Base-by-base conservation (phyloP, 1,139 yeast genomes). In the Magnusiomyces clavatus region DNA sequence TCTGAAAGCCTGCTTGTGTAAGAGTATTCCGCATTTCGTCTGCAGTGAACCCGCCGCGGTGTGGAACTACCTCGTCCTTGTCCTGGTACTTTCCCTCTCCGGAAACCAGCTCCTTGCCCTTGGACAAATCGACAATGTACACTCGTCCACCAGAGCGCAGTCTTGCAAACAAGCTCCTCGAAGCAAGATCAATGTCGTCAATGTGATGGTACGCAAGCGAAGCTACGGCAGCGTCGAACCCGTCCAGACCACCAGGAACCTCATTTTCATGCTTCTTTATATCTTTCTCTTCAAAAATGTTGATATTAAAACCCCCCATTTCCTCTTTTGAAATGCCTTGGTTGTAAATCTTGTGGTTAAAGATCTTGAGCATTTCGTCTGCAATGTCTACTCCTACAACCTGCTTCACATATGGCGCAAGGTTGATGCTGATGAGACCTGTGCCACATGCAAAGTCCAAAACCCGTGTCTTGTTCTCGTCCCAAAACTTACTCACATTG, bases 391-490 rank as follows among this genome's bases (percentile, higher is more conserved):
- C 57, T 0, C 69, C 69, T 2, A 65, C 63, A 20, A 64, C 55
- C 37, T 56, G 53, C 24, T 53, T 54, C 19, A 59, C 56, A 45
- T 58, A 55, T 0, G 64, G 61, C 2, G 64, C 64, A n/a, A 66
- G 43, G n/a, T 54, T 50, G 45, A 58, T 59, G 35, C 62, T 55
- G n/a, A 64, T 51, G 24, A 60, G 50, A 1, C 67, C 68, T 1
- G 65, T 59, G 1, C 69, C 69, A 45, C 69, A 64, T 6, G 65
- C 69, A 57, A 65, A 63, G 47, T 66, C 69, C 5, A 65, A 56
- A 13, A 64, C 61, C 16, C 48, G 52, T n/a, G 66, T 61, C 2
- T 56, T 40, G 17, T 58, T 57, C 2, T 51, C 39, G 45, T 56
- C 50, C 62, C 63, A 60, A 13, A 53, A 49, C 13, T 54, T 43